phyloP scores from a whole-genome alignment of 495 filamentous ascomycete species.

The Penicillium macrosclerotiorum region DNA sequence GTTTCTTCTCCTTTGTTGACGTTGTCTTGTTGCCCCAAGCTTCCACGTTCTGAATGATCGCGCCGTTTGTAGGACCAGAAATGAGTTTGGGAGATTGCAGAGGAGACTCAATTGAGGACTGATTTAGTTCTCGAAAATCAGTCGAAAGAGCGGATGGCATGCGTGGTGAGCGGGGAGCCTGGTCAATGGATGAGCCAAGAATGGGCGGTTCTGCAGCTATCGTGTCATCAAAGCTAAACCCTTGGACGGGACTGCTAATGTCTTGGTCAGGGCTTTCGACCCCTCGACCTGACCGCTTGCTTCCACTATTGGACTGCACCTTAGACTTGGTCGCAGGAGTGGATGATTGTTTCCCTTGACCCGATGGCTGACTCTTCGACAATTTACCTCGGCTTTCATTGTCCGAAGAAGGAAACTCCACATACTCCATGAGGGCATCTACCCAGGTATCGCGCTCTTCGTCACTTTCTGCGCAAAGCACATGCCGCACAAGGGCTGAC shows the following conservation, averaged over 20 bases:
- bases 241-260: slow-evolving; percentile 59
- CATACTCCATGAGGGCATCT: slow-evolving; percentile 81
- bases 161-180: slow-evolving; percentile 33
- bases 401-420: slow-evolving; percentile 68
- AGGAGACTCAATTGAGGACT: slow-evolving; percentile 17
- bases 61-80: slow-evolving; percentile 82
- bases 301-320: slow-evolving; percentile 20
- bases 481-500: slow-evolving; percentile 84
- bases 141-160: slow-evolving; percentile 25
- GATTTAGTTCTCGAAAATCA: slow-evolving; percentile 26
- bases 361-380: slow-evolving; percentile 22
- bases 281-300: slow-evolving; percentile 48
- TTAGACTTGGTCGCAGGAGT: slow-evolving; percentile 26
- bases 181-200: slow-evolving; percentile 51
- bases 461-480: slow-evolving; percentile 93
- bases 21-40: slow-evolving; percentile 79
- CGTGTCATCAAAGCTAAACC: slow-evolving; percentile 81
- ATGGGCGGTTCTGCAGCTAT: slow-evolving; percentile 69
- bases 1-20: slow-evolving; percentile 75
- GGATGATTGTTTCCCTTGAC: slow-evolving; percentile 13
- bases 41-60: slow-evolving; percentile 80
- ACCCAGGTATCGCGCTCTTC: slow-evolving; percentile 93
- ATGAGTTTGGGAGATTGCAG: slow-evolving; percentile 60
- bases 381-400: slow-evolving; percentile 30
- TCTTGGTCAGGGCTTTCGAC: slow-evolving; percentile 41